Percentiles rank a stretch among this genome's conserved stretches.
These are phyloP conservation scores for Camelina neglecta DNA, from an alignment of 345 rosid genomes.

Conservation along the genomic window DNA sequence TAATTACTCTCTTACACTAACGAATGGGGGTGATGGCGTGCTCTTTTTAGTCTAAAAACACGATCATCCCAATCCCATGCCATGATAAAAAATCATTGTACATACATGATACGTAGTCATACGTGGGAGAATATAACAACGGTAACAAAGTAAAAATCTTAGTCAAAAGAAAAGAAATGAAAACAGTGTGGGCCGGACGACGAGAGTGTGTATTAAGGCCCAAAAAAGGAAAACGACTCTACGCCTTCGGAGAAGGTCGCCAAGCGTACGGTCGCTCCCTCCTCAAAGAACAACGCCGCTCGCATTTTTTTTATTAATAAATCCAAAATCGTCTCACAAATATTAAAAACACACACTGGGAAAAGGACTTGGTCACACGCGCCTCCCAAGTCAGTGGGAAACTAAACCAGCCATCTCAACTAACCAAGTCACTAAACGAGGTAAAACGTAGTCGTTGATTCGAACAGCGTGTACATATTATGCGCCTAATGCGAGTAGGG, in stretches of 20 bases:
- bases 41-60: too few relatives aligned
- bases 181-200: background rate
- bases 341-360: background rate
- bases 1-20: too few relatives aligned
- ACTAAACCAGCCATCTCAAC: background rate
- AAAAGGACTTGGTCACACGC: constrained; percentile 10
- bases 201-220: background rate
- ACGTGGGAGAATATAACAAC: background rate
- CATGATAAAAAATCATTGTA: background rate
- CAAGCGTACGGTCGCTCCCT: constrained; percentile 8
- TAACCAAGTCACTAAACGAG: background rate
- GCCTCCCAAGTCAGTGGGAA: background rate
- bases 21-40: background rate
- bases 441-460: background rate
- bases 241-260: constrained; percentile 18
- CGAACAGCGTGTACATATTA: background rate
- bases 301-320: background rate
- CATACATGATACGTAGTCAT: background rate
- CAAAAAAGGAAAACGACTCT: constrained; percentile 15
- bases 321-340: background rate
- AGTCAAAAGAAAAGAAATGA: background rate
- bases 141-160: background rate
- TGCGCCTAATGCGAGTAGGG: background rate
- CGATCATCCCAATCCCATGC: background rate
- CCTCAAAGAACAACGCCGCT: constrained; percentile 9